phyloP scores from a whole-genome alignment of 2,329 filamentous ascomycete species.

The Colletotrichum costaricense region DNA sequence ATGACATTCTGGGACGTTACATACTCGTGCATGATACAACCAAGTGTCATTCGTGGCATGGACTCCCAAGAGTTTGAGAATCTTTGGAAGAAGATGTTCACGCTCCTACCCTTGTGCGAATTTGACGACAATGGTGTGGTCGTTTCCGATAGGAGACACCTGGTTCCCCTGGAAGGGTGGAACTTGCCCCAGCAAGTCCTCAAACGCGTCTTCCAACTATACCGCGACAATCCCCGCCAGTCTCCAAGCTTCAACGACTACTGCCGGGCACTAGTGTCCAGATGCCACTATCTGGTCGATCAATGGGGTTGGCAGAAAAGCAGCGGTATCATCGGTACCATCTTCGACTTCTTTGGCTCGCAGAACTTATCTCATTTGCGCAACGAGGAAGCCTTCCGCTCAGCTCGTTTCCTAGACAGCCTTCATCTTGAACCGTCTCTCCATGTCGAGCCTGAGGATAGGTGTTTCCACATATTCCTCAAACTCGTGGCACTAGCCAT shows the following conservation, averaged over 20 bases:
- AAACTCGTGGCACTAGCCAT: slow-evolving; percentile 72
- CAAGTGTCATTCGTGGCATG: slow-evolving; percentile 46
- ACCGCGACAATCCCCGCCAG: slow-evolving; percentile 66
- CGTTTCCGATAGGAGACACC: slow-evolving; percentile 50
- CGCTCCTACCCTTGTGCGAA: slow-evolving; percentile 69
- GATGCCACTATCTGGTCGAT: slow-evolving; percentile 72
- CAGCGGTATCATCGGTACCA: slow-evolving; percentile 66
- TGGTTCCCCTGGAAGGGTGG: slow-evolving; percentile 67
- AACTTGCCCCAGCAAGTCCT: slow-evolving; percentile 66
- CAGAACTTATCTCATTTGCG: slow-evolving; percentile 71
- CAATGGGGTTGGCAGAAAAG: slow-evolving; percentile 75
- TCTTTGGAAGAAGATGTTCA: slow-evolving; percentile 69
- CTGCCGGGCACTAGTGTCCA: slow-evolving; percentile 66
- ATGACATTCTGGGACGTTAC: slow-evolving; percentile 71
- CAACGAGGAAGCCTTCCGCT: slow-evolving; percentile 72
- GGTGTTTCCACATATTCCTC: slow-evolving; percentile 75
- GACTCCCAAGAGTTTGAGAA: slow-evolving; percentile 64
- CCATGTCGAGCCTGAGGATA: slow-evolving; percentile 64
- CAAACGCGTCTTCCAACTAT: slow-evolving; percentile 68
- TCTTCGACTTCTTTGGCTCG: slow-evolving; percentile 77
- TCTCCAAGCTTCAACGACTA: slow-evolving; percentile 74
- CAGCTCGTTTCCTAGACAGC: slow-evolving; percentile 70
- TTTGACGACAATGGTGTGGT: slow-evolving; percentile 67
- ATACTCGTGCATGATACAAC: slow-evolving; percentile 54
- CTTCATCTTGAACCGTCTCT: slow-evolving; percentile 60